These are phyloP conservation scores for Stenocarpella maydis DNA, from an alignment of 2,329 filamentous ascomycete genomes.

Conservation along the genomic window DNA sequence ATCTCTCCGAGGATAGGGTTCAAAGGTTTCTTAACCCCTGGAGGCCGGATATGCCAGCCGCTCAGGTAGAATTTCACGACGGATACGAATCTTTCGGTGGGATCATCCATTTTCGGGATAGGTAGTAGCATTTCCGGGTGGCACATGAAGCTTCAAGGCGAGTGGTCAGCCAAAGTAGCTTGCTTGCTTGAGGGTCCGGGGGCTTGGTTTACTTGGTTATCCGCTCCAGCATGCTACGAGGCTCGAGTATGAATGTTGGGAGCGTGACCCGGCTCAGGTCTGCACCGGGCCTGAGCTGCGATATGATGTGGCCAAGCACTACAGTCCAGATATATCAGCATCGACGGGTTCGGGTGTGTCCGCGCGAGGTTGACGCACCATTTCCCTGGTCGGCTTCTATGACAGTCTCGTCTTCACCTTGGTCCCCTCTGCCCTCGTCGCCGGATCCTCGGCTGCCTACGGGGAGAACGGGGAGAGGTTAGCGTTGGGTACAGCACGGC, in stretches of 20 bases:
- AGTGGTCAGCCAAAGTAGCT: conserved; percentile 11
- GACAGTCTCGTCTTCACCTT: conserved; percentile 76
- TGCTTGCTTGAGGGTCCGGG: neutral
- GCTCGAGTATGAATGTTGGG: conserved; percentile 97
- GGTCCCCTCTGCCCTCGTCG: conserved; percentile 60
- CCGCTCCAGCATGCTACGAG: conserved; percentile 95
- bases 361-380: conserved; percentile 64
- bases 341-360: conserved; percentile 1
- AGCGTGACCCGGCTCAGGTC: conserved; percentile 94
- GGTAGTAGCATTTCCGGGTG: conserved; percentile 94
- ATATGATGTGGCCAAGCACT: conserved; percentile 98
- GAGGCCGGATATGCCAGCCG: conserved; percentile 98
- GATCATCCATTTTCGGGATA: conserved; percentile 88
- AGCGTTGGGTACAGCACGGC: conserved; percentile 43
- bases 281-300: conserved; percentile 92
- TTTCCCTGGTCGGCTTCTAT: conserved; percentile 95
- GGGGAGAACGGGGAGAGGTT: conserved; percentile 50
- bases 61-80: conserved; percentile 98
- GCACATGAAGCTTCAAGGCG: conserved; percentile 86
- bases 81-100: conserved; percentile 86
- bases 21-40: conserved; percentile 96
- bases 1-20: conserved; percentile 96
- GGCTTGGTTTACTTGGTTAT: conserved; percentile 85
- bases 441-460: conserved; percentile 62
- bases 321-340: conserved; percentile 32